Conservation (phyloP, 208 protist genomes). For the Trichomonas gallinae region DNA sequence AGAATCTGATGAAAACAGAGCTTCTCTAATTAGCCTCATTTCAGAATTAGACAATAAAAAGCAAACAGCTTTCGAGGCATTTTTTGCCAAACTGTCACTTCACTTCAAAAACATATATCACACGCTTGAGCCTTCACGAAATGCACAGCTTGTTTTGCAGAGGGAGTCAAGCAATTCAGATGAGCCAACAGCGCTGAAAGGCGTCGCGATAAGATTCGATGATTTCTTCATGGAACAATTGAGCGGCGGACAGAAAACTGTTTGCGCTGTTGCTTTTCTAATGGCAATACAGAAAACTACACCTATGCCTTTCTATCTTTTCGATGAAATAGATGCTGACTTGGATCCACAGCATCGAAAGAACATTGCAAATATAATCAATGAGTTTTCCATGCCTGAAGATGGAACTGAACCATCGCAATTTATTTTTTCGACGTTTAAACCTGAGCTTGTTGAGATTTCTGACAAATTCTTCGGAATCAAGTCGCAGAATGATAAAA, state of each 20-base stretch:
- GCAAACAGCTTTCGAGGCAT: neutral
- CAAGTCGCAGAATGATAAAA: too few species aligned
- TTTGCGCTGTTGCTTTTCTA: conserved; percentile 93
- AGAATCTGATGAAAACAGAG: neutral
- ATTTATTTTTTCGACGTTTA: neutral
- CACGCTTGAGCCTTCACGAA: neutral
- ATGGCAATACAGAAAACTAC: conserved; percentile 96
- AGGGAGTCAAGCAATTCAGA: neutral
- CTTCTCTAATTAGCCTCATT: neutral
- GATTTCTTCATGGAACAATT: conserved; percentile 17
- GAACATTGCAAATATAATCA: neutral
- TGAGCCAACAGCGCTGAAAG: neutral
- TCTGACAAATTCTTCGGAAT: neutral
- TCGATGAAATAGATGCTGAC: conserved; percentile 90
- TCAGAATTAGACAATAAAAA: neutral
- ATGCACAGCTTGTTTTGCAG: neutral
- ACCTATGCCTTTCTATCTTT: conserved; percentile 96
- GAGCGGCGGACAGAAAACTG: conserved; percentile 77
- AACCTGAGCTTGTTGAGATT: neutral
- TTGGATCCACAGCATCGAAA: neutral
- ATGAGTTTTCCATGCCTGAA: neutral
- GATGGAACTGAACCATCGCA: neutral
- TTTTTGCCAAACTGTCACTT: neutral
- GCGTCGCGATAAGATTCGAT: neutral
- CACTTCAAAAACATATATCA: neutral